Evolutionary conservation across 2,329 filamentous ascomycete genomes (phyloP), one percentile per base, ranked within the genome.

Genomic region (Colletotrichum sp.): DNA sequence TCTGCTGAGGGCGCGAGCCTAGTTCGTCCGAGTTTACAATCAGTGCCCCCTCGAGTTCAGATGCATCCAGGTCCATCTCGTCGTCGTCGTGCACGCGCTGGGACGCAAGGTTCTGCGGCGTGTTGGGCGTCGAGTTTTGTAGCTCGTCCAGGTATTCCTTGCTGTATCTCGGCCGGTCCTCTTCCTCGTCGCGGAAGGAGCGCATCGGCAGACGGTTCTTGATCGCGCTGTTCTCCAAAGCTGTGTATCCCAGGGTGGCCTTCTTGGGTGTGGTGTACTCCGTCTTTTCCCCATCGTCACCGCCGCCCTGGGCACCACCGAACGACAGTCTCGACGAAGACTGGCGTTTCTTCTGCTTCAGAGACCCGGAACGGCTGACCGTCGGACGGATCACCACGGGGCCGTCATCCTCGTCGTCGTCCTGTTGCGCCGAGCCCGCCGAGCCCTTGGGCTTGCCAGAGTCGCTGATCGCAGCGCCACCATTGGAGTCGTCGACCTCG

Each of bases 131-230:
- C 15, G 95, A 96, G 75, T 93, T 94, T 77, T 95, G 95, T 16
- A 99, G 89, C 82, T 98, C 95, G 39, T 94, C 93, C 25, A 99
- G 88, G 78, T 96, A 95, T 79, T 97, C 95, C 80, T 94, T 94
- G 86, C 91, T 97, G 83, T 99, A 98, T 74, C 87, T 94, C 0
- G 95, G 96, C 48, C 94, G 88, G 67, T 93, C 93, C 18, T 94
- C 92, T 16, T 94, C 92, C 13, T 85, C 85, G 27, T 76, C 75
- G 16, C 92, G 89, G 8, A 88, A 86, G 1, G 90, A 88, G 9
- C 92, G 88, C 71, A 91, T 83, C 0, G 91, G 91, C 0, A 95
- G 83, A 84, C 80, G 85, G 84, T 91, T 92, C 77, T 85, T 94
- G 82, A 82, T 86, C 1, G 93, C 91, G 80, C 91, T 94, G 77